phyloP scores from a whole-genome alignment of 2,329 filamentous ascomycete species.

The Diaporthe caulivora region DNA sequence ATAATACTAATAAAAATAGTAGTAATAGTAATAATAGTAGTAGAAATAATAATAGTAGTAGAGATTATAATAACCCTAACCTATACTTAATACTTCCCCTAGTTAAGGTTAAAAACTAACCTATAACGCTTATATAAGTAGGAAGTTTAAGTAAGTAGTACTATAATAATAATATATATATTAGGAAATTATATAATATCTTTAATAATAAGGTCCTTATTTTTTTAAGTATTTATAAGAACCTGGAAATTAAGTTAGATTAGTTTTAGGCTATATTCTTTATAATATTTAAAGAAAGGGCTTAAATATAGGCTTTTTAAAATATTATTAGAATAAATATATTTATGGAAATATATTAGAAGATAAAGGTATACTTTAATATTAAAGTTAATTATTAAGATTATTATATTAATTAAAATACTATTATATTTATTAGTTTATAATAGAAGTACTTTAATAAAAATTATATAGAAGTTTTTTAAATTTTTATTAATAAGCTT shows the following conservation, averaged over 20 bases:
- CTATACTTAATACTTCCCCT: background rate
- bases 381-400: background rate
- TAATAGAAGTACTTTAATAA: background rate
- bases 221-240: background rate
- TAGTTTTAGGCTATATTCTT: background rate
- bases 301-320: background rate
- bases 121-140: background rate
- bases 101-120: background rate
- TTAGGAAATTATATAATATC: background rate
- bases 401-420: background rate
- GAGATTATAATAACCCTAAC: too few species aligned
- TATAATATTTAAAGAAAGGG: background rate
- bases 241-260: background rate
- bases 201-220: background rate
- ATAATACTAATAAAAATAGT: too few species aligned
- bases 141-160: background rate
- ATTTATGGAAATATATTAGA: background rate
- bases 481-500: background rate
- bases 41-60: too few species aligned
- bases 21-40: too few species aligned
- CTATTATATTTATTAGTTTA: background rate
- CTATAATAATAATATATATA: constrained; percentile 2
- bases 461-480: background rate
- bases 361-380: background rate
- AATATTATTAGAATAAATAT: background rate